Evolutionary conservation across 768 basidiomycete genomes (phyloP), one percentile per base, ranked within the genome.

Genomic region (Leucogyrophana mollusca): DNA sequence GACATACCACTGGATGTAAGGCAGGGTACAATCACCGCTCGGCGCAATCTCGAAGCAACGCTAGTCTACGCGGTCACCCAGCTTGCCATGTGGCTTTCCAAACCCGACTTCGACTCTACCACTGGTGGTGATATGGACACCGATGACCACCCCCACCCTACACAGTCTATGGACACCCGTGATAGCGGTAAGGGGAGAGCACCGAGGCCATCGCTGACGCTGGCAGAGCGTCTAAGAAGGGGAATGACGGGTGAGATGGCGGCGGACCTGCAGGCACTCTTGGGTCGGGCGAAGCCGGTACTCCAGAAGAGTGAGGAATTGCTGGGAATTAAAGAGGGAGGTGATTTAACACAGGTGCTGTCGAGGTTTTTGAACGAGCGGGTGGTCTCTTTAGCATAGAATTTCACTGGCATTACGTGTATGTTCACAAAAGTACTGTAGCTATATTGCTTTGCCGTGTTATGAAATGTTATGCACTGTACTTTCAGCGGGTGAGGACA

Each of bases 181-280:
- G 65, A 65, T 4, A 37, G 47, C 16, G 45, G 55, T 27, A 68
- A 76, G 45, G 69, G 79, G 4, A 62, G 75, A 39, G 66, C 67
- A 14, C 62, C 71, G 13, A 60, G 80, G 50, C 60, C 73, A 41
- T 72, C 77, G 40, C 60, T 75, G 58, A 71, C 78, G 36, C 63
- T 88, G 63, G 80, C 83, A 47, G 83, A 86, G 50, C 70, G 84
- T 27, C 53, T 88, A 54, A 69, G 88, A 56, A 69, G 88, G 50
- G 87, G 87, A 0, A 83, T 90, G 83, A 85, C 85, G 7, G 85
- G 84, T 2, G 89, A 91, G 67, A 81, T 90, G 77, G 82, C 80
- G 33, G 73, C 75, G 1, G 90, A 91, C 61, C 53, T 91, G 50
- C 81, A 84, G 57, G 70, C 77, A 4, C 60, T 90, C 55, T 46